phyloP scores from a whole-genome alignment of 2,329 filamentous ascomycete genomes.

The Epichloe elymi region DNA sequence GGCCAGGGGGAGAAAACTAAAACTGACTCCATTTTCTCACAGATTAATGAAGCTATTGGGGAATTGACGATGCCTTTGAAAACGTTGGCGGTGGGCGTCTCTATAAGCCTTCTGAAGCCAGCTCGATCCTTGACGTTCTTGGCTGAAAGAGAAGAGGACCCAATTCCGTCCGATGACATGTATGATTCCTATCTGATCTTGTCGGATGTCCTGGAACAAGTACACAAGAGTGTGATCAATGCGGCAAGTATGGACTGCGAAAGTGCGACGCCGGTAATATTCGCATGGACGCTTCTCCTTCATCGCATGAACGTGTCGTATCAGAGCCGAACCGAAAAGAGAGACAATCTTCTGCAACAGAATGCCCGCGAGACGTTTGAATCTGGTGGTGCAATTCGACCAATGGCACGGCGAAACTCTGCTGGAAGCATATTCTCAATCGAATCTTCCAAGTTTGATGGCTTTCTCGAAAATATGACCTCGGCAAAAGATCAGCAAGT shows the following conservation, averaged over 20 bases:
- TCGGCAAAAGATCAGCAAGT: slow-evolving; percentile 38
- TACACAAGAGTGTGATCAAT: slow-evolving; percentile 58
- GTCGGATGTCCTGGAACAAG: slow-evolving; percentile 52
- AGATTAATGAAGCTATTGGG: slow-evolving; percentile 27
- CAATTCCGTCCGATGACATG: slow-evolving; percentile 20
- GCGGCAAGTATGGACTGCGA: slow-evolving; percentile 43
- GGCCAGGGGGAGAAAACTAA: background rate
- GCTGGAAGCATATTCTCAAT: slow-evolving; percentile 50
- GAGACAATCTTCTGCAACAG: slow-evolving; percentile 44
- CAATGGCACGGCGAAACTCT: slow-evolving; percentile 39
- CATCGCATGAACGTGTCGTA: slow-evolving; percentile 54
- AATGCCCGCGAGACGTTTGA: slow-evolving; percentile 45
- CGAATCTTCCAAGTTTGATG: slow-evolving; percentile 45
- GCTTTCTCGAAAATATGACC: slow-evolving; percentile 38
- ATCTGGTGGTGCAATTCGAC: slow-evolving; percentile 28
- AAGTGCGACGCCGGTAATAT: slow-evolving; percentile 58
- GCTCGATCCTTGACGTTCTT: slow-evolving; percentile 35
- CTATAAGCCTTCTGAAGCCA: slow-evolving; percentile 58
- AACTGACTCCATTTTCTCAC: background rate
- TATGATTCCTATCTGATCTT: slow-evolving; percentile 54
- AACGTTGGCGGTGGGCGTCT: slow-evolving; percentile 55
- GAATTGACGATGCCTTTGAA: slow-evolving; percentile 53
- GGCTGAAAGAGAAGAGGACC: slow-evolving; percentile 25
- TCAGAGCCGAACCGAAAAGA: slow-evolving; percentile 45
- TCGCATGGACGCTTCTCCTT: slow-evolving; percentile 70